Percentiles rank a stretch among this genome's conserved stretches.
Evolutionary conservation across 495 filamentous ascomycete species (phyloP).

Genomic region (Halenospora varia): DNA sequence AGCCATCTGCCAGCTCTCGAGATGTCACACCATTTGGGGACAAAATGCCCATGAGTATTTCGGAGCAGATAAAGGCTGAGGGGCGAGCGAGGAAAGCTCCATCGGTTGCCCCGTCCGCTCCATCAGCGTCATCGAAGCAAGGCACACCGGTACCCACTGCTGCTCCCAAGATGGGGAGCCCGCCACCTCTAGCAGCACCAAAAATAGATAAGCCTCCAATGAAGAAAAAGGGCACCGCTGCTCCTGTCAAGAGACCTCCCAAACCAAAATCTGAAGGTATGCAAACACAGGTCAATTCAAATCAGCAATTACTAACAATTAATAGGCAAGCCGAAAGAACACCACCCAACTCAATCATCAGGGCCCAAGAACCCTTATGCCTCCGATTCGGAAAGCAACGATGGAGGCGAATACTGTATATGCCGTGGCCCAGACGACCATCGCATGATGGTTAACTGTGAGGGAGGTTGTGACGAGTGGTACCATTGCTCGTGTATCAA

Average conservation of each 20-base stretch:
- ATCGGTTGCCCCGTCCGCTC: constrained; percentile 7
- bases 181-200: background rate
- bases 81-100: constrained; percentile 13
- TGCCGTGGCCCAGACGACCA: constrained; percentile 69
- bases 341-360: background rate
- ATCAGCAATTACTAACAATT: too few relatives aligned
- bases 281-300: too few relatives aligned
- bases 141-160: constrained; percentile 5
- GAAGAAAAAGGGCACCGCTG: constrained; percentile 21
- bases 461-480: constrained; percentile 71
- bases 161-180: constrained; percentile 5
- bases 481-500: constrained; percentile 67
- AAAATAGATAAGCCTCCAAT: background rate
- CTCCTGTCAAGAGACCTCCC: constrained; percentile 8
- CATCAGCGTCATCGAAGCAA: constrained; percentile 13
- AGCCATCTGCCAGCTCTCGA: constrained; percentile 14
- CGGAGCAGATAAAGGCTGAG: constrained; percentile 22
- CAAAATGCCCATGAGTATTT: constrained; percentile 15
- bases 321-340: too few relatives aligned
- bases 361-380: background rate
- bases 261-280: constrained; percentile 3
- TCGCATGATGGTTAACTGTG: constrained; percentile 73
- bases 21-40: constrained; percentile 15
- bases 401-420: constrained; percentile 59
- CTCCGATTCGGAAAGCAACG: constrained; percentile 37